These are phyloP conservation scores for Neohortaea acidophila DNA, from an alignment of 495 filamentous ascomycete genomes.

Conservation along the genomic window DNA sequence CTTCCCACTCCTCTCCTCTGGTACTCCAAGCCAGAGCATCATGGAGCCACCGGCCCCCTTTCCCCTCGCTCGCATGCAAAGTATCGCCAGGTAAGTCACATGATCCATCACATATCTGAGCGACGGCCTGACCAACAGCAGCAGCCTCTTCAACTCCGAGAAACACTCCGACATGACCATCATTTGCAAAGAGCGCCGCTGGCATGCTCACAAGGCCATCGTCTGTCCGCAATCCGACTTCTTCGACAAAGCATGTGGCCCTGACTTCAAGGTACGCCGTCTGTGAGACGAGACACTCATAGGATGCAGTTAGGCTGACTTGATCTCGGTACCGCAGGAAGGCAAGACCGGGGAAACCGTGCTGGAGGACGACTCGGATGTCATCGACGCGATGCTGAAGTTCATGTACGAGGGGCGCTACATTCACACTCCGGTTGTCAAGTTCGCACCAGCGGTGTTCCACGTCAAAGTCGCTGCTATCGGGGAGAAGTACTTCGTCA, in stretches of 20 bases:
- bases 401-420: constrained; percentile 7
- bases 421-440: background rate
- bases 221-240: constrained; percentile 29
- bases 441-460: background rate
- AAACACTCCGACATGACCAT: constrained; percentile 30
- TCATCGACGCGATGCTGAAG: constrained; percentile 6
- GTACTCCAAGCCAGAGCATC: too few species aligned
- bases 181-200: constrained; percentile 21
- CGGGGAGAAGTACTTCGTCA: constrained; percentile 7
- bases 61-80: too few species aligned
- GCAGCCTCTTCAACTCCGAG: background rate
- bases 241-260: constrained; percentile 25
- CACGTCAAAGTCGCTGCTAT: background rate
- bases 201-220: constrained; percentile 28
- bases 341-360: background rate
- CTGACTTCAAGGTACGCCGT: constrained; percentile 23
- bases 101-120: too few species aligned
- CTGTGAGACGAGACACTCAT: background rate
- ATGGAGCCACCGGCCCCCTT: too few species aligned
- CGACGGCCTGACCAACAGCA: too few species aligned
- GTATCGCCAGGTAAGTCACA: too few species aligned
- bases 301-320: background rate
- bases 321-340: background rate
- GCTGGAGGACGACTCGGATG: constrained; percentile 8
- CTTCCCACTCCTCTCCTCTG: too few species aligned